phyloP scores from a whole-genome alignment of 2,329 filamentous ascomycete genomes.

The Akanthomyces lecanii region DNA sequence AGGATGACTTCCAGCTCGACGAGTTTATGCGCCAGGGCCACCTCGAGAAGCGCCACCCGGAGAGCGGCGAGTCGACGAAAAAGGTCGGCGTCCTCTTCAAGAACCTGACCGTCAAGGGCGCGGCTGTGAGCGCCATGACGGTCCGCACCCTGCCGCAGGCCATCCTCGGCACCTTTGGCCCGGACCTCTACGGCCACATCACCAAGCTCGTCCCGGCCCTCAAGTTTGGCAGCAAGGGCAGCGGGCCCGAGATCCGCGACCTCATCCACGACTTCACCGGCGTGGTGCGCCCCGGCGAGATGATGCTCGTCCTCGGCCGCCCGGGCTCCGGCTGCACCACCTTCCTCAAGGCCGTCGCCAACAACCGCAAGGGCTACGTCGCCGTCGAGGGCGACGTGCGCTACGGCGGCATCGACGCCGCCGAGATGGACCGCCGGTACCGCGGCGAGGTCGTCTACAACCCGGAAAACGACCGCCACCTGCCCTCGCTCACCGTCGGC shows the following conservation, averaged over 20 bases:
- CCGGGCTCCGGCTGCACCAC: constrained; percentile 74
- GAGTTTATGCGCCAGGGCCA: constrained; percentile 70
- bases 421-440: constrained; percentile 48
- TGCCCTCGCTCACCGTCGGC: constrained; percentile 70
- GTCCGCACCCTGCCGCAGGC: constrained; percentile 71
- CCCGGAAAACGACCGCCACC: constrained; percentile 71
- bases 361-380: constrained; percentile 62
- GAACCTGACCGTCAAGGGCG: constrained; percentile 69
- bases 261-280: constrained; percentile 33
- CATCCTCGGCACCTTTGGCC: constrained; percentile 73
- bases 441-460: constrained; percentile 61
- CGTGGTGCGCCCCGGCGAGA: constrained; percentile 33
- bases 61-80: constrained; percentile 62
- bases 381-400: constrained; percentile 63
- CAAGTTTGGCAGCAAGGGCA: constrained; percentile 1
- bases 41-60: constrained; percentile 64
- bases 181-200: constrained; percentile 61
- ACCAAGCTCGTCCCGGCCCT: constrained; percentile 15
- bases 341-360: constrained; percentile 71
- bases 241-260: constrained; percentile 24
- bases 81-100: constrained; percentile 75
- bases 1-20: constrained; percentile 63
- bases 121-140: constrained; percentile 61
- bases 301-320: constrained; percentile 53
- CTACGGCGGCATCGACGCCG: constrained; percentile 49